Percentiles rank a stretch among this genome's conserved stretches.
Conservation (phyloP, 768 basidiomycete species). For the Rhodotorula toruloides region DNA sequence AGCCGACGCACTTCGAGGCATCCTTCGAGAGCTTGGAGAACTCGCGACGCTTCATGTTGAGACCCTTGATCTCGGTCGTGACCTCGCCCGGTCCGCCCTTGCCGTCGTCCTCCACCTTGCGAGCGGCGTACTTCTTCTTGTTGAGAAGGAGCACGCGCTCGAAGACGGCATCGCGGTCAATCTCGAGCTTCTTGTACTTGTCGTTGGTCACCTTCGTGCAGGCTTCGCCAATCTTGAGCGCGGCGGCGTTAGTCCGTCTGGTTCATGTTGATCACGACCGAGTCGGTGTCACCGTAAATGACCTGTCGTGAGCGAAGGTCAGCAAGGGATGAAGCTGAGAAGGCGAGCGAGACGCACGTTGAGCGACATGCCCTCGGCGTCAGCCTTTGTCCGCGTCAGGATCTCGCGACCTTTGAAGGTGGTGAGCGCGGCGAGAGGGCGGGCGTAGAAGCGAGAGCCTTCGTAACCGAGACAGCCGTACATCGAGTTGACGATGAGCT, state of each 20-base stretch:
- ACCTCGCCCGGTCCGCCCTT: conserved; percentile 50
- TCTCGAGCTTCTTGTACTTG: conserved; percentile 88
- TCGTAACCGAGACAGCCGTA: conserved; percentile 99
- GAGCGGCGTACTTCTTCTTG: conserved; percentile 98
- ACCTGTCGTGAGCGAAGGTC: too few relatives aligned
- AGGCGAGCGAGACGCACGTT: conserved; percentile 80
- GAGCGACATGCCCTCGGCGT: conserved; percentile 81
- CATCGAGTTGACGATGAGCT: conserved; percentile 99
- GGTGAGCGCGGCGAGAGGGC: conserved; percentile 92
- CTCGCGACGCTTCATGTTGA: conserved; percentile 98
- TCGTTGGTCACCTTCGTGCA: conserved; percentile 98
- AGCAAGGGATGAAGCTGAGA: too few relatives aligned
- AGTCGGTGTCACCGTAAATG: conserved; percentile 98
- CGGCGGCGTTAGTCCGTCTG: conserved; percentile 79
- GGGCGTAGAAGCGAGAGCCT: conserved; percentile 91
- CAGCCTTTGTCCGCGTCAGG: conserved; percentile 80
- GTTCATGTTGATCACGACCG: conserved; percentile 95
- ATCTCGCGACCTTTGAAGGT: conserved; percentile 98
- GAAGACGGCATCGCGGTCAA: conserved; percentile 92
- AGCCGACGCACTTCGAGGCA: conserved; percentile 72
- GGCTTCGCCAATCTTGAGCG: conserved; percentile 79
- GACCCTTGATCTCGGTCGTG: conserved; percentile 84
- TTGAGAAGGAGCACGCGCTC: conserved; percentile 84
- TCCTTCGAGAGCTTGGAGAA: conserved; percentile 87
- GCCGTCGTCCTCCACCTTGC: conserved; percentile 82